Evolutionary conservation across 2,329 filamentous ascomycete genomes (phyloP).

Genomic region (Juglanconis juglandina): DNA sequence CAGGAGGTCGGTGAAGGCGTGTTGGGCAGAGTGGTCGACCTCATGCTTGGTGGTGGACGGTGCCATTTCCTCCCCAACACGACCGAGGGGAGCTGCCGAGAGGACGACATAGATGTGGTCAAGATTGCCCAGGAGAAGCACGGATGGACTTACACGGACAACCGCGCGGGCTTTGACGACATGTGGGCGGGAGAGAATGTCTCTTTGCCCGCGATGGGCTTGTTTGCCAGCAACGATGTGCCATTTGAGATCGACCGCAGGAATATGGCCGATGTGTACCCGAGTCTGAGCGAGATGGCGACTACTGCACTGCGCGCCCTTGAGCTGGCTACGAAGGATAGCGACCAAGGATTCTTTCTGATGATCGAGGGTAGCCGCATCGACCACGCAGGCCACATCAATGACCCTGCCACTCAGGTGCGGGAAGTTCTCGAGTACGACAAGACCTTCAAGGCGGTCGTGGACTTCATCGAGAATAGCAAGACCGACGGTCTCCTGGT

Average conservation of each 20-base stretch:
- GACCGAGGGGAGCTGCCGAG: slow-evolving; percentile 75
- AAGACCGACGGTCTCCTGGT: slow-evolving; percentile 76
- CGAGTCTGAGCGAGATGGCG: slow-evolving; percentile 89
- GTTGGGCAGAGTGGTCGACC: slow-evolving; percentile 80
- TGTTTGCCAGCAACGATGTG: slow-evolving; percentile 79
- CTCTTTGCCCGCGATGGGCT: slow-evolving; percentile 77
- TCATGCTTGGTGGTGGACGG: slow-evolving; percentile 88
- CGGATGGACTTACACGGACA: slow-evolving; percentile 76
- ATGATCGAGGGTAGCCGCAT: slow-evolving; percentile 98
- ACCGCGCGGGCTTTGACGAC: slow-evolving; percentile 70
- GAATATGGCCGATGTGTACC: slow-evolving; percentile 74
- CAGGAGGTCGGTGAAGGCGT: slow-evolving; percentile 89
- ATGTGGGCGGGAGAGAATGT: slow-evolving; percentile 65
- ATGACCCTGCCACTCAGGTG: slow-evolving; percentile 80
- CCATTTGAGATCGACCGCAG: slow-evolving; percentile 91
- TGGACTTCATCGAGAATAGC: slow-evolving; percentile 78
- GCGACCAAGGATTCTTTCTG: slow-evolving; percentile 91
- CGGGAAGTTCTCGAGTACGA: slow-evolving; percentile 96
- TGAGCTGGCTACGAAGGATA: slow-evolving; percentile 74
- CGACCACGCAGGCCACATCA: slow-evolving; percentile 87
- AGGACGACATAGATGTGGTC: slow-evolving; percentile 73
- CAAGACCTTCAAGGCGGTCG: slow-evolving; percentile 73
- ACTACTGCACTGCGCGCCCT: slow-evolving; percentile 75
- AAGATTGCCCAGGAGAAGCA: slow-evolving; percentile 68
- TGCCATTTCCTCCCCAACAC: slow-evolving; percentile 90